Evolutionary conservation across 1,284 basidiomycete species (phyloP), one percentile per base, ranked within the genome.

Genomic region (Sphaerobolus stellatus): DNA sequence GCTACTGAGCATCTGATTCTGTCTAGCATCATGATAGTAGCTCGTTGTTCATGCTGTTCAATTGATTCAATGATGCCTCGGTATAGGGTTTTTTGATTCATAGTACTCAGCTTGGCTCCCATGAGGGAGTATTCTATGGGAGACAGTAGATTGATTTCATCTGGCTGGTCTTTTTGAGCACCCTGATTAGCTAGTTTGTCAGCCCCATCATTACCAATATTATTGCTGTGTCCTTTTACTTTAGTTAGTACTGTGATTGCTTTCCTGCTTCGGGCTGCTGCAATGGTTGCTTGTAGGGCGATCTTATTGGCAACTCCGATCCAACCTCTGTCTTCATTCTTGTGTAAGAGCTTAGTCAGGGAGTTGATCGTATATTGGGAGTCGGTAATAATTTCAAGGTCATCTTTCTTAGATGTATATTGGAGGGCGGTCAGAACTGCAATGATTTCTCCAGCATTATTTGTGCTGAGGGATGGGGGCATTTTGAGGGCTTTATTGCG

Each of bases 361-460:
- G 46, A 58, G 7, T 59, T 36, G 9, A 68, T 64, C 0, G 56
- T 50, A 30, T 61, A 61, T 52, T n/a, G 59, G 4, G 64, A 65
- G 58, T 65, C 64, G 11, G 45, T 62, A 2, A 30, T 27, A 6
- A 64, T 53, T 9, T 50, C 16, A 4, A 66, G 53, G 8, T 48
- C 43, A 1, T 28, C 34, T 11, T 45, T 30, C 3, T 28, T 7
- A 3, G 33, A 27, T 16, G 46, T 34, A 1, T 22, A 29, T 28
- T 63, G 55, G 1, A 55, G 40, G 5, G 59, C 58, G 14, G 48
- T 20, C 33, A 63, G 53, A 0, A 60, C 50, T 27, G 61, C 61
- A 13, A 61, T 40, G 4, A 68, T 4, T 46, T 66, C 66, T 0
- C 62, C 66, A 0, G 51, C 53, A 50, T 66, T 63, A 50, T 66